Conservation (phyloP, 192 early-diverging fungal genomes). For the Coemansia furcata region DNA sequence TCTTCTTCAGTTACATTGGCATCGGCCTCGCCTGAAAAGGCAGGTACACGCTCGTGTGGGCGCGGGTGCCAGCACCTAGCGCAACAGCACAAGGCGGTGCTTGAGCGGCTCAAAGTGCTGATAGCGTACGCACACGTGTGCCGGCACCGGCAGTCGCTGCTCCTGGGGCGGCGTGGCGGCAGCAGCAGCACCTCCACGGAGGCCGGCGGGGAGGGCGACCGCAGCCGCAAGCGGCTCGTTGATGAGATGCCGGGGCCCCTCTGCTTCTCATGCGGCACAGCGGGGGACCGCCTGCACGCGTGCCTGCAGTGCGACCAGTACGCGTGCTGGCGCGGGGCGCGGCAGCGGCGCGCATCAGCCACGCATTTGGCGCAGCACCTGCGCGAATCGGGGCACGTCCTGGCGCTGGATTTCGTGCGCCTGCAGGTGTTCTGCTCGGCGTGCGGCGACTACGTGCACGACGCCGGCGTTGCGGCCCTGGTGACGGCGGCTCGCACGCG, state of each 20-base stretch:
- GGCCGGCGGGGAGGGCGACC: constrained; percentile 36
- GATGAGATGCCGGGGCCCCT: constrained; percentile 59
- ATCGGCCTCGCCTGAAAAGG: constrained; percentile 2
- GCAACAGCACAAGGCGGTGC: constrained; percentile 26
- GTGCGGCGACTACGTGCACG: constrained; percentile 86
- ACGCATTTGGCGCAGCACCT: constrained; percentile 27
- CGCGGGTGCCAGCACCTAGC: constrained; percentile 40
- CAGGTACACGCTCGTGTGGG: not conserved
- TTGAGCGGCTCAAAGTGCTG: constrained; percentile 49
- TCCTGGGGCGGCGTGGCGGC: constrained; percentile 45
- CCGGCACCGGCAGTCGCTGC: constrained; percentile 48
- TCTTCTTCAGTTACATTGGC: not conserved
- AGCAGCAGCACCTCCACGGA: not conserved
- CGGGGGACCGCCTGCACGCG: constrained; percentile 67
- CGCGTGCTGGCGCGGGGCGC: constrained; percentile 69
- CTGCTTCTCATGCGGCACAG: constrained; percentile 58
- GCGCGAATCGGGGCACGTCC: constrained; percentile 11
- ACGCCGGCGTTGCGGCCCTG: constrained; percentile 65
- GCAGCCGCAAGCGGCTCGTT: constrained; percentile 52
- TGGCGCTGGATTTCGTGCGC: constrained; percentile 76
- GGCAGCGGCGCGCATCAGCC: constrained; percentile 28
- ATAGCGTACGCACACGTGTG: constrained; percentile 49
- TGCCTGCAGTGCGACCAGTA: constrained; percentile 77
- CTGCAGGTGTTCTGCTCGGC: constrained; percentile 66
- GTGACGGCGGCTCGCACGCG: constrained; percentile 5